These are phyloP conservation scores for Nelumbo lutea DNA, from an alignment of 164 flowering plant species.

Conservation along the genomic window DNA sequence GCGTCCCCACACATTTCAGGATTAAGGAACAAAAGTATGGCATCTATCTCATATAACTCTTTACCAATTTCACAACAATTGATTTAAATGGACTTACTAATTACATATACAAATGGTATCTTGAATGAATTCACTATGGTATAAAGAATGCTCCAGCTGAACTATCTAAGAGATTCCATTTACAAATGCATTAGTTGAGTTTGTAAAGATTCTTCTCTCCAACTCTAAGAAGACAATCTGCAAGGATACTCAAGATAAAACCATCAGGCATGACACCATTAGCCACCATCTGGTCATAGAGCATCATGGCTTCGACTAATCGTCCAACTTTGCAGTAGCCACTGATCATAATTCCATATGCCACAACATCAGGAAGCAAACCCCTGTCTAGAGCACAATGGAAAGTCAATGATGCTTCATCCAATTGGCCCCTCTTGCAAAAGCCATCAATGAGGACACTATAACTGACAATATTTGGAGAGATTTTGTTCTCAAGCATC, in stretches of 20 bases:
- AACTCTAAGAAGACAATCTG: slow-evolving; percentile 14
- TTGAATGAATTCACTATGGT: too few species aligned
- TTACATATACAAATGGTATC: too few species aligned
- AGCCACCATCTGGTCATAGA: slow-evolving; percentile 33
- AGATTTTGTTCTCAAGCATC: slow-evolving; percentile 35
- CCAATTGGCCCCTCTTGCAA: slow-evolving; percentile 41
- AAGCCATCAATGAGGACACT: slow-evolving; percentile 50
- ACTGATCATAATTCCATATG: slow-evolving; percentile 43
- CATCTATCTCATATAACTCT: too few species aligned
- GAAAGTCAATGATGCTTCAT: slow-evolving; percentile 38
- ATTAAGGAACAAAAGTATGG: too few species aligned
- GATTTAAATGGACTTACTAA: too few species aligned
- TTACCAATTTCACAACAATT: too few species aligned
- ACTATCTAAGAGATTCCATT: too few species aligned
- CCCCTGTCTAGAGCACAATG: slow-evolving; percentile 27
- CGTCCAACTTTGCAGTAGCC: slow-evolving; percentile 43
- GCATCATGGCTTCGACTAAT: slow-evolving; percentile 31
- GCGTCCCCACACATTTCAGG: too few species aligned
- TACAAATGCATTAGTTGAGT: too few species aligned
- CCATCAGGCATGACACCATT: slow-evolving; percentile 37
- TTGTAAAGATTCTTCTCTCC: not conserved
- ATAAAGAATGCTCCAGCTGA: too few species aligned
- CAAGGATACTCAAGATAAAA: slow-evolving; percentile 20
- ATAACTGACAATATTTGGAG: slow-evolving; percentile 44
- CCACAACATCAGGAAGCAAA: slow-evolving; percentile 46